These are phyloP conservation scores for Tolypocladium ovalisporum DNA, from an alignment of 2,329 filamentous ascomycete genomes.

Conservation along the genomic window DNA sequence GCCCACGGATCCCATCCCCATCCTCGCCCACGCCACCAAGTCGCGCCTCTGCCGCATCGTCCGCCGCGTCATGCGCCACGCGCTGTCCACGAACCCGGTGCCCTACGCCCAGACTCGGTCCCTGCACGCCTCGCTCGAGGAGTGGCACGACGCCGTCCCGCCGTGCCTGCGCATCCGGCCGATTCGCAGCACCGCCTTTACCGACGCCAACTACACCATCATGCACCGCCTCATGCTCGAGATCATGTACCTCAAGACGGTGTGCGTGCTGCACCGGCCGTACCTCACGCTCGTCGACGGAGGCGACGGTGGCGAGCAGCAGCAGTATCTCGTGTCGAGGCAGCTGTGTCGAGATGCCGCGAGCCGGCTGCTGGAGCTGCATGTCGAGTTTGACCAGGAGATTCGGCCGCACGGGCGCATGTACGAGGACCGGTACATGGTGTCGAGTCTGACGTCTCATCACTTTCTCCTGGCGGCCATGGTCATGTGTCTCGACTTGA, in stretches of 20 bases:
- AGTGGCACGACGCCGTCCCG: constrained; percentile 25
- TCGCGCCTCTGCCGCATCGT: constrained; percentile 31
- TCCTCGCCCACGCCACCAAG: constrained; percentile 31
- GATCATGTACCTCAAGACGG: constrained; percentile 34
- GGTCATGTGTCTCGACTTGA: constrained; percentile 43
- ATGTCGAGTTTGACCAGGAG: constrained; percentile 35
- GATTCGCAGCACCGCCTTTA: constrained; percentile 30
- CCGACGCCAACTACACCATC: constrained; percentile 31
- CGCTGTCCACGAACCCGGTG: constrained; percentile 23
- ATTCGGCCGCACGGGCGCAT: constrained; percentile 37
- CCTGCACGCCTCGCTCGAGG: constrained; percentile 28
- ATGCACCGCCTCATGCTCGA: constrained; percentile 38
- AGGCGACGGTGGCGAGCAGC: constrained; percentile 19
- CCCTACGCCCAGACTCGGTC: constrained; percentile 22
- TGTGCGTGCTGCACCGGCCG: constrained; percentile 38
- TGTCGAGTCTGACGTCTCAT: constrained; percentile 40
- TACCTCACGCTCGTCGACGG: constrained; percentile 25
- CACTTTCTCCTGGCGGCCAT: constrained; percentile 50
- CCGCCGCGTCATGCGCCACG: constrained; percentile 29
- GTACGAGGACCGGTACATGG: constrained; percentile 40
- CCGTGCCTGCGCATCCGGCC: constrained; percentile 27
- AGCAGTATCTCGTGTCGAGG: constrained; percentile 24
- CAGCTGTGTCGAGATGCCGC: constrained; percentile 31
- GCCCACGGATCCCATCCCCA: constrained; percentile 29
- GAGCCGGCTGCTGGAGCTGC: constrained; percentile 31